Percentiles rank a stretch among this genome's conserved stretches.
Evolutionary conservation across 2,329 filamentous ascomycete genomes (phyloP).

Genomic region (Sarocladiaceae sp.): DNA sequence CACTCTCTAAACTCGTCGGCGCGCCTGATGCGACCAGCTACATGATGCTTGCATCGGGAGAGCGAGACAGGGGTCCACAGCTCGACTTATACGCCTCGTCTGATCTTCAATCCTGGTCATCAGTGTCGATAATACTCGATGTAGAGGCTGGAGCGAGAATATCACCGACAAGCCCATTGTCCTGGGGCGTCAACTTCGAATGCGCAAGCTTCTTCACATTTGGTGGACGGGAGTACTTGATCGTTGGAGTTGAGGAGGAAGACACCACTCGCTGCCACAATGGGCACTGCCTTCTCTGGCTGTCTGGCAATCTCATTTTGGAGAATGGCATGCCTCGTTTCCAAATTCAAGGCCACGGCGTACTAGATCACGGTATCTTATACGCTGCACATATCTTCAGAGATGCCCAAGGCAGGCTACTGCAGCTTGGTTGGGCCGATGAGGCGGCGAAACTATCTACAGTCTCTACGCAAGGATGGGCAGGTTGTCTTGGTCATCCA

Average conservation of each 20-base stretch:
- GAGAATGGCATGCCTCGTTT: slow-evolving; percentile 11
- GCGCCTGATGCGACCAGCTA: slow-evolving; percentile 24
- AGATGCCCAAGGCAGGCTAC: slow-evolving; percentile 13
- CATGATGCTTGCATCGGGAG: slow-evolving; percentile 34
- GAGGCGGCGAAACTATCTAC: slow-evolving; percentile 13
- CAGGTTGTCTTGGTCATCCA: slow-evolving; percentile 15
- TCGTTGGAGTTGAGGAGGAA: slow-evolving; percentile 15
- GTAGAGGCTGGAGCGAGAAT: slow-evolving; percentile 11
- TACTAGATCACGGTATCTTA: slow-evolving; percentile 18
- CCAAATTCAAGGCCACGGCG: slow-evolving; percentile 10
- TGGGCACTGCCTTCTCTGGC: slow-evolving; percentile 14
- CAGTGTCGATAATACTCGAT: slow-evolving; percentile 14
- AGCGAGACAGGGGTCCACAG: slow-evolving; percentile 17
- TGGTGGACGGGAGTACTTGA: slow-evolving; percentile 13
- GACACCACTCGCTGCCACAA: slow-evolving; percentile 13
- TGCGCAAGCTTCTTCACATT: slow-evolving; percentile 15
- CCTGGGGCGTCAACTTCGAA: slow-evolving; percentile 16
- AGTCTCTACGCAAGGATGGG: slow-evolving; percentile 14
- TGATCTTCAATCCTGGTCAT: slow-evolving; percentile 17
- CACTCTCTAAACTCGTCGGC: slow-evolving; percentile 15
- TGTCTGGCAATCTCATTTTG: slow-evolving; percentile 10
- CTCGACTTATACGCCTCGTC: slow-evolving; percentile 18
- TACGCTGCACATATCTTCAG: slow-evolving; percentile 20
- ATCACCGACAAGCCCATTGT: slow-evolving; percentile 2
- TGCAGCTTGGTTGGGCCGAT: slow-evolving; percentile 18